Base-by-base conservation (phyloP, 2,329 filamentous ascomycete genomes). In the Graphilbum ipis-grandicollis region DNA sequence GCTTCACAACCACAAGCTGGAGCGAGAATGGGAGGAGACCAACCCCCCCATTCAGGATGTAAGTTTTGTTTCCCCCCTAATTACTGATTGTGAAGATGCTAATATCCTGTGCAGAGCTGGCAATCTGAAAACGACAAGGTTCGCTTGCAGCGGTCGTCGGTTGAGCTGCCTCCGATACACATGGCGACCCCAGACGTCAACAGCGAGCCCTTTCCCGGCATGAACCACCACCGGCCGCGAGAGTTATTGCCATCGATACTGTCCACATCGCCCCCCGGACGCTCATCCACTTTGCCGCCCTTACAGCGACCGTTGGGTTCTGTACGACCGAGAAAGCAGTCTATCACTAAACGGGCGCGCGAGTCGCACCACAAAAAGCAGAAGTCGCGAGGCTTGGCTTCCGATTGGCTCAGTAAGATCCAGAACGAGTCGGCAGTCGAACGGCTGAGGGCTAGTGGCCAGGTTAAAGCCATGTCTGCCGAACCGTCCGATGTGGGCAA, bases 401-500 rank as follows among this genome's bases (percentile, higher is more conserved):
- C 77, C 34, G 71, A 75, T 38, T 78, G 80, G 60, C 55, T 72
- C 32, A 64, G 65, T 22, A 59, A 67, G 31, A 64, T 72, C 18
- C 68, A 72, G 44, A 70, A 71, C 43, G 66, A 72, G 19, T 23
- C 26, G 33, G 40, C 43, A 37, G 43, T 40, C 14, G 67, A 72
- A 39, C 70, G 79, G 43, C 64, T 83, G 44, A 78, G 79, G 43
- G 62, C 65, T 12, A 63, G 63, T 50, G 70, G 77, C 40, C 75
- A 78, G 48, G 75, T 83, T 43, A 93, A 93, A 58, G 82, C 84
- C 39, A 71, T 81, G 46, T 93, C 84, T 14, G 82, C 82, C 31
- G 88, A 94, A 56, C 85, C 86, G 19, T 71, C 72, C 17, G 78
- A 80, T 41, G 80, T 81, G 57, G 85, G 83, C 45, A 93, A 90